These are phyloP conservation scores for Lactarius tabidus DNA, from an alignment of 768 basidiomycete genomes.

Conservation along the genomic window DNA sequence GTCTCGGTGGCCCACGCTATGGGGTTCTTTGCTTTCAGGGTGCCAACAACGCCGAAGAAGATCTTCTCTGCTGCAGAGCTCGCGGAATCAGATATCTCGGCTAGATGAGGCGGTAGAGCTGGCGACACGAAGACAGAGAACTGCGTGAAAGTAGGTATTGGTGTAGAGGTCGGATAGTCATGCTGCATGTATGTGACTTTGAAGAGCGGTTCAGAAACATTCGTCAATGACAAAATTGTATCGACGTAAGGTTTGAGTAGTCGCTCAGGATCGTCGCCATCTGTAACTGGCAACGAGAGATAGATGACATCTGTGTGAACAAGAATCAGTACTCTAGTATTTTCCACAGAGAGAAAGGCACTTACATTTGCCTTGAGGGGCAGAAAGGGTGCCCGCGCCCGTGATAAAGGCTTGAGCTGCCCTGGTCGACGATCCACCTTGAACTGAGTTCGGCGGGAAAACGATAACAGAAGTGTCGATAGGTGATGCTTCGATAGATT, in stretches of 20 bases:
- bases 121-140: slow-evolving; percentile 16
- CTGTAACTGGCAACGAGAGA: slow-evolving; percentile 20
- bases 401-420: slow-evolving; percentile 59
- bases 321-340: background rate
- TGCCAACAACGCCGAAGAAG: slow-evolving; percentile 21
- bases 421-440: slow-evolving; percentile 42
- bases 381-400: slow-evolving; percentile 69
- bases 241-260: slow-evolving; percentile 32
- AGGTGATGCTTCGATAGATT: slow-evolving; percentile 9
- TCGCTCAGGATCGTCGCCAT: slow-evolving; percentile 21
- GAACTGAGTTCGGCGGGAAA: slow-evolving; percentile 65
- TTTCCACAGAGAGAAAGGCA: slow-evolving; percentile 10
- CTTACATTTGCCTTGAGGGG: slow-evolving; percentile 72
- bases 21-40: slow-evolving; percentile 14
- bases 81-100: slow-evolving; percentile 22
- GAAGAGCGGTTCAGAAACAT: slow-evolving; percentile 18
- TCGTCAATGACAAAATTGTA: slow-evolving; percentile 21
- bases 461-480: slow-evolving; percentile 67
- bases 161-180: background rate
- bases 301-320: slow-evolving; percentile 23
- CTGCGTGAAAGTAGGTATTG: background rate
- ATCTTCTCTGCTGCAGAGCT: slow-evolving; percentile 20
- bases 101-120: slow-evolving; percentile 2
- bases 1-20: slow-evolving; percentile 11
- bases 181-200: slow-evolving; percentile 20